Evolutionary conservation across 75 land plant species (phyloP), one percentile per base, ranked within the genome.

Genomic region (Cryptomeria japonica): DNA sequence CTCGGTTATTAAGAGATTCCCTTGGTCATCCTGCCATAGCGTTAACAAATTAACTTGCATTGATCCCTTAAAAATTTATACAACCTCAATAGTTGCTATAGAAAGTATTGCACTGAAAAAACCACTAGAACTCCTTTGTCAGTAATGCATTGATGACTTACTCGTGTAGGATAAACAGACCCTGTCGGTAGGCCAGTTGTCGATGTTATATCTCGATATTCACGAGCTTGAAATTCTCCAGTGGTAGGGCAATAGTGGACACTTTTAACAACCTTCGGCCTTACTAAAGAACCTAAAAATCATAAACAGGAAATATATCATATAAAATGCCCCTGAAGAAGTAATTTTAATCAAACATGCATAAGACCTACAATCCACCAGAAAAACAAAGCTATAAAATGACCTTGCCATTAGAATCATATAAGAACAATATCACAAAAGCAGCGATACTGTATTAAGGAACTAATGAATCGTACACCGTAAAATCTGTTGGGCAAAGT

Each of bases 191-290:
- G 90, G 39, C 99, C 99, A 46, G 91, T 88, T 51, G 82, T 90
- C n/a, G 99, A 97, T 85, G 99, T 95, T 77, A 98, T 97, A 72
- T 98, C 99, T 87, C 99, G 91, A 70, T 98, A 98, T 80, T 98
- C 99, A 70, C 99, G 95, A 37, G 87, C 15, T 0, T 90, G 93
- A 55, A 97, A 97, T 51, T 87, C 87, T 70, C 89, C 93, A 39
- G 97, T 96, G 18, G 90, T 85, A 39, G 99, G 99, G 89, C 99
- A 98, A 61, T 88, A 98, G 84, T 98, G 99, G 42, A 98, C 99
- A 90, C 99, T 98, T 90, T 98, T 98, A 3, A 97, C 99, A 89
- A 98, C 99, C 88, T 98, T 98, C 32, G 99, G 99, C 87, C 99
- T 92, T 28, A 98, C 99, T 82, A 98, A 92, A 83, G 99, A 98